Percentiles rank a stretch among this genome's conserved stretches.
Evolutionary conservation across 208 protist species (phyloP).

Genomic region (Tritrichomonas foetus): DNA sequence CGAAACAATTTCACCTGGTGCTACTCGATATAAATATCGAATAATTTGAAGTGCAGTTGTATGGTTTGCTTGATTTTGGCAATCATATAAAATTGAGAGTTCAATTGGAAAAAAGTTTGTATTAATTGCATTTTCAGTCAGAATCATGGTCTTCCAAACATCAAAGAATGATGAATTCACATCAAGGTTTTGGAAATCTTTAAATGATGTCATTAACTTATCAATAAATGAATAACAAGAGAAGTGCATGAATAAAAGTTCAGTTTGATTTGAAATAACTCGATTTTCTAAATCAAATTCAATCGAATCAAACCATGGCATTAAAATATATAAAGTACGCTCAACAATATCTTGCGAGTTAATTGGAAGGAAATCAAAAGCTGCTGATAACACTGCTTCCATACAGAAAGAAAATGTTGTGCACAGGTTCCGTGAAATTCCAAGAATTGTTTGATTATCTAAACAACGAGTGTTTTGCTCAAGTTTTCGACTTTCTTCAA

Average conservation of each 20-base stretch:
- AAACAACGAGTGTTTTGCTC: neutral
- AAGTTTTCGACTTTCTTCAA: neutral
- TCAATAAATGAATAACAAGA: neutral
- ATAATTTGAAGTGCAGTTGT: neutral
- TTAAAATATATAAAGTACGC: neutral
- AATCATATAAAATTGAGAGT: neutral
- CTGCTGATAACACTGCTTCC: neutral
- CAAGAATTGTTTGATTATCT: neutral
- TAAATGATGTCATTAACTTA: neutral
- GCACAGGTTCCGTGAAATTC: neutral
- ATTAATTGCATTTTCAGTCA: neutral
- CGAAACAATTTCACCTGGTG: neutral
- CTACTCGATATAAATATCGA: neutral
- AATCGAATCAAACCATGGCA: neutral
- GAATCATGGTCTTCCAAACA: neutral
- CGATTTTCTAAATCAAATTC: neutral
- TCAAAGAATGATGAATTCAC: neutral
- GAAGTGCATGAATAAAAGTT: neutral
- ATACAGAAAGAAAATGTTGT: neutral
- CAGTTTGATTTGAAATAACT: constrained; percentile 32
- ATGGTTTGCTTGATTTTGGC: neutral
- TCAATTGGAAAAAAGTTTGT: neutral
- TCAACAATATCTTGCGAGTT: neutral
- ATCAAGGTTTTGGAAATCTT: neutral
- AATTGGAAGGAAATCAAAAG: neutral